These are phyloP conservation scores for Globisporangium camurandrum DNA, from an alignment of 352 stramenopile species.

Conservation along the genomic window DNA sequence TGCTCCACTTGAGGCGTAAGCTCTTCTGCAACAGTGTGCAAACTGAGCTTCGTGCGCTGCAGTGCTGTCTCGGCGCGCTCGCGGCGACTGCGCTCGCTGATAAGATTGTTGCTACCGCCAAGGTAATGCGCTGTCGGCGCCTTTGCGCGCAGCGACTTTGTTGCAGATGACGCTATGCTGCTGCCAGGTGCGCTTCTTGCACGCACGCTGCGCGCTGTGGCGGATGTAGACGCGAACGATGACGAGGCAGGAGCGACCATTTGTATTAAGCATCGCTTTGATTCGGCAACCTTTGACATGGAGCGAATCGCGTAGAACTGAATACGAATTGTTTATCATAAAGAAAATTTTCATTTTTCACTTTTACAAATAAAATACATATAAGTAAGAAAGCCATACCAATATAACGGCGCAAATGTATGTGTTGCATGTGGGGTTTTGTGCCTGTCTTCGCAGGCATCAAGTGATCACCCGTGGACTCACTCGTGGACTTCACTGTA, in stretches of 20 bases:
- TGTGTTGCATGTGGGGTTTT: no score
- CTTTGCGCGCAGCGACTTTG: background rate
- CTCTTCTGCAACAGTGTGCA: slow-evolving; percentile 30
- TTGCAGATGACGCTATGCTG: background rate
- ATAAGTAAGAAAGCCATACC: no score
- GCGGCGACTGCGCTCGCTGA: slow-evolving; percentile 45
- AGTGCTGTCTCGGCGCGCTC: slow-evolving; percentile 41
- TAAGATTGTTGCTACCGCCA: slow-evolving; percentile 60
- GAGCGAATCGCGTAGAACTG: no score
- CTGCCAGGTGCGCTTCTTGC: background rate
- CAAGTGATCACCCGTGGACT: no score
- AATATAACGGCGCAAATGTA: no score
- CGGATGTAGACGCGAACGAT: background rate
- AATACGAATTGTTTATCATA: no score
- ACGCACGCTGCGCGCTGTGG: background rate
- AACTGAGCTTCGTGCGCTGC: slow-evolving; percentile 22
- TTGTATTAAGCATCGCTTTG: no score
- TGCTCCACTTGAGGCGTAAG: slow-evolving; percentile 42
- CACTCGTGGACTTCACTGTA: no score
- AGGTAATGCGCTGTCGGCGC: slow-evolving; percentile 30
- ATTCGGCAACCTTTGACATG: no score
- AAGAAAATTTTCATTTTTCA: no score
- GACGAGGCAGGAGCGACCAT: background rate
- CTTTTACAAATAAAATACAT: no score
- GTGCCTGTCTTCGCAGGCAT: no score